Conservation (phyloP, 768 basidiomycete species). For the Lactarius indigo region DNA sequence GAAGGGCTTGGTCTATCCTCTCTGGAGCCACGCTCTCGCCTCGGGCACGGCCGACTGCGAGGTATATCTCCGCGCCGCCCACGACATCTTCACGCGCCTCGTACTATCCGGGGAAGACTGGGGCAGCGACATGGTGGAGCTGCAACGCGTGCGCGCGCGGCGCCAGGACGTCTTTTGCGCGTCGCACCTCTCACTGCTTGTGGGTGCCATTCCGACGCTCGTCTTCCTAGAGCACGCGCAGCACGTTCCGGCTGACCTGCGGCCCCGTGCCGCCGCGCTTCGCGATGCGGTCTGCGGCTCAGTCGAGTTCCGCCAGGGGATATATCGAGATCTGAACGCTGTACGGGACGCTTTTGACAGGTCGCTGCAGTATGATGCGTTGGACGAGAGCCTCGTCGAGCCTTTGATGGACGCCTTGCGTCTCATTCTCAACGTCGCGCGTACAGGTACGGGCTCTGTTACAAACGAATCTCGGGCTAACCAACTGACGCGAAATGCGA, state of each 20-base stretch:
- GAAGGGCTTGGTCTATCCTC: constrained; percentile 71
- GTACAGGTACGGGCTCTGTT: constrained; percentile 43
- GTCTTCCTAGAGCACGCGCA: constrained; percentile 66
- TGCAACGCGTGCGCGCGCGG: constrained; percentile 67
- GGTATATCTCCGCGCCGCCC: constrained; percentile 58
- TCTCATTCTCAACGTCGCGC: constrained; percentile 59
- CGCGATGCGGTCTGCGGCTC: constrained; percentile 58
- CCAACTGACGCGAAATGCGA: not conserved
- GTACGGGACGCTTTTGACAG: constrained; percentile 68
- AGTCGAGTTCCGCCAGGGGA: constrained; percentile 68
- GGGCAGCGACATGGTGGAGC: constrained; percentile 52
- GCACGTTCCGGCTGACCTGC: constrained; percentile 47
- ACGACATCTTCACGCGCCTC: constrained; percentile 56
- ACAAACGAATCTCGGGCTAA: not conserved
- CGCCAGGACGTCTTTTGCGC: constrained; percentile 64
- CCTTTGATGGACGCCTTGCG: constrained; percentile 64
- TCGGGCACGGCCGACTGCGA: constrained; percentile 38
- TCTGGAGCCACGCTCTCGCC: constrained; percentile 60
- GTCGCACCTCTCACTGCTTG: constrained; percentile 60
- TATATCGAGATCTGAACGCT: constrained; percentile 69
- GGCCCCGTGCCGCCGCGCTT: constrained; percentile 47
- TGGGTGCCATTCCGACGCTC: constrained; percentile 61
- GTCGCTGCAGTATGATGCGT: constrained; percentile 47
- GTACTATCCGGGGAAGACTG: constrained; percentile 52
- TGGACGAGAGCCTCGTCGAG: constrained; percentile 52